Conservation (phyloP, 2,329 filamentous ascomycete species). For the Kalmusia sp. region DNA sequence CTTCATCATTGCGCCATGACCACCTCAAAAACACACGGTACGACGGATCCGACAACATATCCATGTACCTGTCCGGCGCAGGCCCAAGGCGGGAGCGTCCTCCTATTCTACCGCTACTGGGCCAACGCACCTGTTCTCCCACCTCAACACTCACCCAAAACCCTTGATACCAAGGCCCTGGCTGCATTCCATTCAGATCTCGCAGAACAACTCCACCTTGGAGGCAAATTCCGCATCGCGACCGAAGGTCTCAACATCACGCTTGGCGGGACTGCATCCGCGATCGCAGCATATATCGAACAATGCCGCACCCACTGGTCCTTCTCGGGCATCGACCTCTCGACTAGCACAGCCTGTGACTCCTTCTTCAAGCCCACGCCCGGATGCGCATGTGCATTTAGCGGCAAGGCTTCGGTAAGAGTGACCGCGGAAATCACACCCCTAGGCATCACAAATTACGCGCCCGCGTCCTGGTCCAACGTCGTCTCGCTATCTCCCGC, state of each 20-base stretch:
- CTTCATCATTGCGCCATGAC: not conserved
- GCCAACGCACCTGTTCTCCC: constrained; percentile 23
- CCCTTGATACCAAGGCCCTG: constrained; percentile 15
- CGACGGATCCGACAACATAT: constrained; percentile 25
- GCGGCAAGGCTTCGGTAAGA: constrained; percentile 16
- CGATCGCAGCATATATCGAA: constrained; percentile 20
- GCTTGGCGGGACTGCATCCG: constrained; percentile 20
- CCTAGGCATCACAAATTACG: constrained; percentile 30
- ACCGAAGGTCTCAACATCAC: constrained; percentile 35
- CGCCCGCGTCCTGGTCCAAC: constrained; percentile 25
- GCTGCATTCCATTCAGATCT: constrained; percentile 22
- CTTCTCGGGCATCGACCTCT: constrained; percentile 23
- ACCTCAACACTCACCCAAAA: constrained; percentile 1
- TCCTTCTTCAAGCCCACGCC: constrained; percentile 30
- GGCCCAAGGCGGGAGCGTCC: constrained; percentile 18
- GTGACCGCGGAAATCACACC: constrained; percentile 33
- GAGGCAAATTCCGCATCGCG: constrained; percentile 29
- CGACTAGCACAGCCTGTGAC: constrained; percentile 9
- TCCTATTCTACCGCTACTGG: constrained; percentile 34
- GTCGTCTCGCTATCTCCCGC: constrained; percentile 24
- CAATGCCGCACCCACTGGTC: constrained; percentile 28
- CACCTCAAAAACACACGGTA: constrained; percentile 6
- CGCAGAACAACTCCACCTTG: constrained; percentile 13
- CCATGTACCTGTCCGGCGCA: constrained; percentile 25
- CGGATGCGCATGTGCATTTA: constrained; percentile 31